Evolutionary conservation across 148 eudicot species (phyloP), one percentile per base, ranked within the genome.

Genomic region (Cornus florida): DNA sequence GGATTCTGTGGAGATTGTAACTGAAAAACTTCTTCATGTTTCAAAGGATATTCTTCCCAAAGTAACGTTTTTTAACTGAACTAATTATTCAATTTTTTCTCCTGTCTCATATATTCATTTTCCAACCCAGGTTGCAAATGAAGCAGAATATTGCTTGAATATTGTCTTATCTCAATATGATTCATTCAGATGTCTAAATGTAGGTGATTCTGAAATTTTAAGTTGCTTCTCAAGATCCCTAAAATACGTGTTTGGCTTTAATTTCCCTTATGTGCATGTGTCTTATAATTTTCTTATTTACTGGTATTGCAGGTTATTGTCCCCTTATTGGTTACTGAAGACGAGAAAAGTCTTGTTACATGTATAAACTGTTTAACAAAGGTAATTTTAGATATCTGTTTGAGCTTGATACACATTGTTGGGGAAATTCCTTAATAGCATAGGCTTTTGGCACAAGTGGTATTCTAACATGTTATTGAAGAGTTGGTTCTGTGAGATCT

Each of bases 341-440:
- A 96, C 75, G 98, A 96, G 81, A 96, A 89, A 88, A 92, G 93
- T 87, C 95, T 96, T 60, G 97, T 96, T 73, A 88, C 97, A 68
- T 90, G 86, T 89, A 88, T 96, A 75, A 94, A 92, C 87, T 88
- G 93, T 83, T 83, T 96, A 80, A 96, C 99, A 74, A 96, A 96
- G 99, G 99, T 96, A 81, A 57, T 4, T 62, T 57, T 19, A 7
- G 66, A 13, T 1, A 57, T 13, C 69, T 32, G 71, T 43, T 57
- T 8, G 78, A 17, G 48, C 8, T 43, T 43, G 48, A 6, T 6
- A 43, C 48, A 43, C 48, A 43, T 9, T 43, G 48, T 43, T 43
- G 48, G 8, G 48, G 48, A 5, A 43, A 9, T 43, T 43, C 48
- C 48, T 43, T 43, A 43, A 43, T 43, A 43, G 48, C 8, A 0